phyloP scores from a whole-genome alignment of 768 basidiomycete genomes.

The Mycena pura region DNA sequence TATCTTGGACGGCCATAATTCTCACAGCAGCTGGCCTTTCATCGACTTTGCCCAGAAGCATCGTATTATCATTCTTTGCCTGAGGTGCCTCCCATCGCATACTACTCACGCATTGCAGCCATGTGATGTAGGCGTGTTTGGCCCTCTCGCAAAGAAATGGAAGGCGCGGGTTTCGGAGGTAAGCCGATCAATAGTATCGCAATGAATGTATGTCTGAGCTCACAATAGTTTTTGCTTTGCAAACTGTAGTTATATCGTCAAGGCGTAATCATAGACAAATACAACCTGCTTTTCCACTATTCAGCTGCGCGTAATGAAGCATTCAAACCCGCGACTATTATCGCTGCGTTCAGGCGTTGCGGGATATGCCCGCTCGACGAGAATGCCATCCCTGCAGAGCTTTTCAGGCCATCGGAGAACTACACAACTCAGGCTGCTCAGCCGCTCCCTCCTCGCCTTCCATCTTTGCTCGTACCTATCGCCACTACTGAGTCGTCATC shows the following conservation, averaged over 20 bases:
- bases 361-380: slow-evolving; percentile 28
- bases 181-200: neutral
- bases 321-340: slow-evolving; percentile 22
- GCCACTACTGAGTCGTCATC: neutral
- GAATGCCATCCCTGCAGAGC: slow-evolving; percentile 5
- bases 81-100: slow-evolving; percentile 44
- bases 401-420: slow-evolving; percentile 6
- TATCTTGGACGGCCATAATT: slow-evolving; percentile 35
- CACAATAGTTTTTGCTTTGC: neutral
- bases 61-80: slow-evolving; percentile 40
- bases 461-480: slow-evolving; percentile 1
- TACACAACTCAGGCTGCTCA: slow-evolving; percentile 8
- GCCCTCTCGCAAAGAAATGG: slow-evolving; percentile 37
- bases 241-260: neutral
- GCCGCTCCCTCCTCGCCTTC: slow-evolving; percentile 2
- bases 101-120: slow-evolving; percentile 46
- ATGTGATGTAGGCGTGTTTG: slow-evolving; percentile 44
- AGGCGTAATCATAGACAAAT: slow-evolving; percentile 19
- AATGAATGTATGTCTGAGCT: neutral
- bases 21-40: slow-evolving; percentile 28
- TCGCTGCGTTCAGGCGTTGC: slow-evolving; percentile 18
- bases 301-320: slow-evolving; percentile 8
- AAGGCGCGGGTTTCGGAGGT: slow-evolving; percentile 12
- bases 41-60: slow-evolving; percentile 26
- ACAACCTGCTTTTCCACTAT: slow-evolving; percentile 24